Evolutionary conservation across 1,284 basidiomycete species (phyloP).

Genomic region (Agaricales sp.): DNA sequence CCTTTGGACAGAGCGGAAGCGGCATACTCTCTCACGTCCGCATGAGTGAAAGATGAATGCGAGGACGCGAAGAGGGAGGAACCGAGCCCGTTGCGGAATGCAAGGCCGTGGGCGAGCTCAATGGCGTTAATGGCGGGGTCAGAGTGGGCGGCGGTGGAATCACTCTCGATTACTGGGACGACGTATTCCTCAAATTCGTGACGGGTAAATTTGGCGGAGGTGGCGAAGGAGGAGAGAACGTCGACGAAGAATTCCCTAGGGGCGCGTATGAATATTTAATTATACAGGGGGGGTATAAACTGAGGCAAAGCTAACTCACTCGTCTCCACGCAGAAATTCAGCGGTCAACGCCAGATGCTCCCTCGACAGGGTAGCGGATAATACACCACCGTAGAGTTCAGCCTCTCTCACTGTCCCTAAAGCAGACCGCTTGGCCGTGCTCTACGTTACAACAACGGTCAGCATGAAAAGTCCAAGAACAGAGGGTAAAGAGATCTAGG

Average conservation of each 20-base stretch:
- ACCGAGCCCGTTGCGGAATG: constrained; percentile 88
- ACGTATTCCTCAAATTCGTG: constrained; percentile 88
- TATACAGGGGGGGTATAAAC: constrained; percentile 5
- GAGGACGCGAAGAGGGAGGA: constrained; percentile 75
- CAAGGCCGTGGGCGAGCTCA: constrained; percentile 79
- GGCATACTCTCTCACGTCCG: constrained; percentile 68
- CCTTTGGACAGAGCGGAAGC: constrained; percentile 60
- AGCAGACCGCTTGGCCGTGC: constrained; percentile 77
- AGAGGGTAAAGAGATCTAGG: constrained; percentile 1
- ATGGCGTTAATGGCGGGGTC: constrained; percentile 60
- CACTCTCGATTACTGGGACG: constrained; percentile 62
- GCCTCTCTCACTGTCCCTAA: constrained; percentile 88
- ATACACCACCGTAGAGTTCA: constrained; percentile 89
- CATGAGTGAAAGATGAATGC: constrained; percentile 54
- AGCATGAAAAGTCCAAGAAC: background rate
- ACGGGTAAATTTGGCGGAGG: constrained; percentile 73
- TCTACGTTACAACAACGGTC: constrained; percentile 31
- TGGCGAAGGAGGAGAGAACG: constrained; percentile 75
- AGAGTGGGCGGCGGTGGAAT: constrained; percentile 51
- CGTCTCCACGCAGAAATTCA: constrained; percentile 92
- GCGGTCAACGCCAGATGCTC: constrained; percentile 92
- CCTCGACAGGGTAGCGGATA: constrained; percentile 78
- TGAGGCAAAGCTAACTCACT: constrained; percentile 61
- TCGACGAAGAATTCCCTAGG: constrained; percentile 78
- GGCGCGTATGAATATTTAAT: constrained; percentile 7